These are phyloP conservation scores for Phytopythium vexans DNA, from an alignment of 352 stramenopile species.

Conservation along the genomic window DNA sequence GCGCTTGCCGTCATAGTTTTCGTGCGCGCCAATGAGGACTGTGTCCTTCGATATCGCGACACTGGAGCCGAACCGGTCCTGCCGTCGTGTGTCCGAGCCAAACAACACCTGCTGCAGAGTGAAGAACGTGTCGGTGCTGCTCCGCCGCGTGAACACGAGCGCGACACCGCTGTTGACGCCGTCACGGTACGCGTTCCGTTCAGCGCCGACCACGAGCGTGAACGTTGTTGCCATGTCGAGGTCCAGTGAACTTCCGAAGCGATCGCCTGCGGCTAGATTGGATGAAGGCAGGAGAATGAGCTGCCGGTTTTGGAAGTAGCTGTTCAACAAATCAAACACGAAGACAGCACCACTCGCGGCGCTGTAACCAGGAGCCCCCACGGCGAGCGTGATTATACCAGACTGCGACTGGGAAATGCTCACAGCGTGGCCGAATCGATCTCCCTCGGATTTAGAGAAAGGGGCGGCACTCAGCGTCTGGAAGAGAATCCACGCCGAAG, in stretches of 20 bases:
- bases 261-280: slow-evolving; percentile 47
- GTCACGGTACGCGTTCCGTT: slow-evolving; percentile 32
- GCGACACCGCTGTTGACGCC: slow-evolving; percentile 41
- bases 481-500: slow-evolving; percentile 49
- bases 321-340: slow-evolving; percentile 63
- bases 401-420: slow-evolving; percentile 46
- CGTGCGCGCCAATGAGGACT: slow-evolving; percentile 66
- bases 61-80: slow-evolving; percentile 71
- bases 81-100: slow-evolving; percentile 56
- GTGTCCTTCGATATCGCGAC: slow-evolving; percentile 70
- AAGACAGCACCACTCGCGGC: slow-evolving; percentile 58
- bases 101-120: slow-evolving; percentile 61
- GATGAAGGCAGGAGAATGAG: slow-evolving; percentile 46
- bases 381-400: slow-evolving; percentile 44
- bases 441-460: slow-evolving; percentile 34
- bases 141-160: slow-evolving; percentile 52
- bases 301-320: slow-evolving; percentile 60
- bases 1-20: slow-evolving; percentile 38
- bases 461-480: slow-evolving; percentile 56
- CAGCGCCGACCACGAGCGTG: slow-evolving; percentile 65
- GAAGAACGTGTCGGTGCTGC: slow-evolving; percentile 62
- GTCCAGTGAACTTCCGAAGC: slow-evolving; percentile 65
- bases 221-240: slow-evolving; percentile 71
- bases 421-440: slow-evolving; percentile 72
- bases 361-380: slow-evolving; percentile 71